Evolutionary conservation across 169 alveolate genomes (phyloP), one percentile per base, ranked within the genome.

Genomic region (Plasmodium cynomolgi): DNA sequence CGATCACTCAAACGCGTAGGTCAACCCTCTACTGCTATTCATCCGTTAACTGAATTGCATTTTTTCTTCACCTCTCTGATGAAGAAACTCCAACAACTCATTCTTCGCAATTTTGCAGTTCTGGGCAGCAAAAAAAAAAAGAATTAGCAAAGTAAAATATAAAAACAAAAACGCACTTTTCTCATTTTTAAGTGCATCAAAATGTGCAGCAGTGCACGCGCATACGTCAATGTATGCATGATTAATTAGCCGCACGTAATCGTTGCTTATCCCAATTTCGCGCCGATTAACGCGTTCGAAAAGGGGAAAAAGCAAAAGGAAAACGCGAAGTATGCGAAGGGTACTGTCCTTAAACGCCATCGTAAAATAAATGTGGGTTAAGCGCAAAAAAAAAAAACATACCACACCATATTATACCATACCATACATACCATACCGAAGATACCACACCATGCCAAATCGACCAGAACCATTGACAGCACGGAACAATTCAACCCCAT

Each of bases 11-110:
- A 26, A 39, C 8, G 58, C 31, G 23, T 15, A 37, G 50, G 74
- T 23, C 31, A 37, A 41, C 33, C n/a, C 13, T 41, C 26, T 31
- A 20, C 33, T 31, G 20, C 31, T 50, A 41, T 80, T 80, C 17
- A 80, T 72, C 33, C 50, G 58, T 80, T 34, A 80, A 41, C 47
- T 41, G 71, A 80, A 62, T 39, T 23, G 31, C 33, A 37, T 80
- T 80, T 44, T 80, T 44, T 44, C 58, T 15, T 80, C 31, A 37
- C 56, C 56, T 44, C 84, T 80, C 84, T 68, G 77, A 68, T 68
- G 77, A 68, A 29, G 77, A 68, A 68, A 68, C 37, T 68, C 7
- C 15, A 68, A 68, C 77, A 68, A 68, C 3, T 68, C 37, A 34
- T 29, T 29, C 77, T 23, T 68, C 77, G 77, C 77, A 68, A 68